A percentile compares a stretch with the other conserved stretches of the same genome.
Conservation (phyloP, 345 rosid species). For the Populus pruinosa region DNA sequence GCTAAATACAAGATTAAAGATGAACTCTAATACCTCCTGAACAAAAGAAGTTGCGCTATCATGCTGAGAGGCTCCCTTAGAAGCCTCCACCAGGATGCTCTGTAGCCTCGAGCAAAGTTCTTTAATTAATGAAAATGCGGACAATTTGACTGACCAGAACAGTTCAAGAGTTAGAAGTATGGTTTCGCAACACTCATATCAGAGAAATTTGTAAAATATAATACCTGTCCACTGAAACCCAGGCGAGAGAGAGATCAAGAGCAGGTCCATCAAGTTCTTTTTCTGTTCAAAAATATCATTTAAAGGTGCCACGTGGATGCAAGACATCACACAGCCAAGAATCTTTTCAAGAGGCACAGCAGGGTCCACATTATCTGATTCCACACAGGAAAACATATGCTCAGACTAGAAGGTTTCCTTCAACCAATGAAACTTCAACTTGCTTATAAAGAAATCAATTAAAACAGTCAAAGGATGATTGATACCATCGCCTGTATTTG, state of each 20-base stretch:
- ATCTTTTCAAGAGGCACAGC: conserved; percentile 62
- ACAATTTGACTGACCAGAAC: conserved; percentile 64
- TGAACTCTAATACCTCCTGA: conserved; percentile 53
- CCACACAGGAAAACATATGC: conserved; percentile 24
- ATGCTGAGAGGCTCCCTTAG: conserved; percentile 31
- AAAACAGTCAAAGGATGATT: not conserved
- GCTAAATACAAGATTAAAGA: not conserved
- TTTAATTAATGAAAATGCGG: conserved; percentile 59
- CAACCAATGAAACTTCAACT: too few species aligned
- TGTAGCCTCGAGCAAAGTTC: conserved; percentile 69
- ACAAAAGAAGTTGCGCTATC: conserved; percentile 37
- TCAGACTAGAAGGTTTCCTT: not conserved
- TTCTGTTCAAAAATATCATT: conserved; percentile 51
- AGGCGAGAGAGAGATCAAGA: conserved; percentile 53
- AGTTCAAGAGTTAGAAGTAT: conserved; percentile 14
- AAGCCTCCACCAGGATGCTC: conserved; percentile 30
- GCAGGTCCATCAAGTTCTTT: conserved; percentile 52
- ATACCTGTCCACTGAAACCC: conserved; percentile 86
- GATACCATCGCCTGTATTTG: not conserved
- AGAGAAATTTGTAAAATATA: conserved; percentile 11
- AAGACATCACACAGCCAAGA: conserved; percentile 58
- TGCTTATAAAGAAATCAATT: not conserved
- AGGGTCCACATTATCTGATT: conserved; percentile 44
- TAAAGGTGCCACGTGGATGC: conserved; percentile 58
- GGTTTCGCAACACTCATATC: not conserved